These are phyloP conservation scores for Skeletonema costatum DNA, from an alignment of 108 stramenopile species.

Conservation along the genomic window DNA sequence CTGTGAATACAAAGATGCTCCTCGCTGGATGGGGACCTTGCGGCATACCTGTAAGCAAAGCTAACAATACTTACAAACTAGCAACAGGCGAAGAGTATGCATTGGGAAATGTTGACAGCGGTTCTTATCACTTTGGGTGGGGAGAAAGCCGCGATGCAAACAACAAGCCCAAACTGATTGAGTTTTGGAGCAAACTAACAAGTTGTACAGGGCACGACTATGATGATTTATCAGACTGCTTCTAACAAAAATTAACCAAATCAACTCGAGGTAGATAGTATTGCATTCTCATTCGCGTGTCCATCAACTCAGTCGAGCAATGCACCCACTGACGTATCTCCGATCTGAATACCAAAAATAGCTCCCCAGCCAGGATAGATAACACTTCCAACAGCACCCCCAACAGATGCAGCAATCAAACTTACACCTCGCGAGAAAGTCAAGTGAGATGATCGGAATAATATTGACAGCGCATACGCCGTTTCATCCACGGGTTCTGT, in stretches of 20 bases:
- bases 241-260: neutral
- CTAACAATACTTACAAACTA: constrained; percentile 54
- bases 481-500: constrained; percentile 19
- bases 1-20: constrained; percentile 95
- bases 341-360: constrained; percentile 41
- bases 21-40: constrained; percentile 91
- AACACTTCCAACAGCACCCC: constrained; percentile 38
- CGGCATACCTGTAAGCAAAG: constrained; percentile 64
- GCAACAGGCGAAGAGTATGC: constrained; percentile 35
- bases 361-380: constrained; percentile 51
- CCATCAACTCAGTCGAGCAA: constrained; percentile 16
- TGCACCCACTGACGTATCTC: constrained; percentile 35
- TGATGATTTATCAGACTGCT: constrained; percentile 44
- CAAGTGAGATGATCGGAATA: constrained; percentile 31
- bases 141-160: constrained; percentile 30
- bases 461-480: constrained; percentile 37
- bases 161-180: constrained; percentile 18
- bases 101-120: constrained; percentile 38
- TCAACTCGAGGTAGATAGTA: neutral
- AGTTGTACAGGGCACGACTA: constrained; percentile 44
- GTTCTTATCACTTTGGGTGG: constrained; percentile 56
- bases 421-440: constrained; percentile 28
- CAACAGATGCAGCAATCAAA: constrained; percentile 45
- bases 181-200: constrained; percentile 30
- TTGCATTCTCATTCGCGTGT: neutral